These are phyloP conservation scores for Pestalotiopsis sp. DNA, from an alignment of 2,329 filamentous ascomycete species.

Conservation along the genomic window DNA sequence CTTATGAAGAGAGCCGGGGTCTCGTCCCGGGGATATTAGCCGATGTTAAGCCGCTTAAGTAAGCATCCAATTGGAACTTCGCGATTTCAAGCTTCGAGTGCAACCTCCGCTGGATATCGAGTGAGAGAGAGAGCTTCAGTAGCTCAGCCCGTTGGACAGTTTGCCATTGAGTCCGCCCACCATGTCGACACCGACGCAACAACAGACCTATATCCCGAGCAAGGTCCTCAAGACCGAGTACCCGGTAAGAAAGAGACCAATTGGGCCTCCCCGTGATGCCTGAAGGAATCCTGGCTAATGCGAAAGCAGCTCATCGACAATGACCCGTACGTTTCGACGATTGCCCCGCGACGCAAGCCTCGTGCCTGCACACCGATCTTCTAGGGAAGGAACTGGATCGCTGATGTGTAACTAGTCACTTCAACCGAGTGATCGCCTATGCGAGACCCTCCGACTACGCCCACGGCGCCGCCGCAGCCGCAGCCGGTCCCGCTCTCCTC, in stretches of 20 bases:
- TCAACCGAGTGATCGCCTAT: constrained; percentile 87
- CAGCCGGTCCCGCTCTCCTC: constrained; percentile 74
- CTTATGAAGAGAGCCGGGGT: not conserved
- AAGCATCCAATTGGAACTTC: constrained; percentile 21
- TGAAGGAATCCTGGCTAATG: constrained; percentile 26
- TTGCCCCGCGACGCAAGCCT: constrained; percentile 8
- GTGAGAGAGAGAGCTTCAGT: constrained; percentile 11
- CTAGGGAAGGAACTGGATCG: no score
- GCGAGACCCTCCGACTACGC: constrained; percentile 83
- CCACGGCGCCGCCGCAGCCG: constrained; percentile 67
- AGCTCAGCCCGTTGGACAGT: constrained; percentile 16
- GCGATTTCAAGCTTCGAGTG: constrained; percentile 26
- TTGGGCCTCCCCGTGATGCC: constrained; percentile 16
- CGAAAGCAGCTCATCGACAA: constrained; percentile 88
- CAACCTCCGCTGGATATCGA: constrained; percentile 20
- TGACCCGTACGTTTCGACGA: constrained; percentile 75
- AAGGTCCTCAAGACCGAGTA: constrained; percentile 83
- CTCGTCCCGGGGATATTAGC: not conserved
- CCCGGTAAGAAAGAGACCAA: constrained; percentile 65
- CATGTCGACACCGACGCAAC: constrained; percentile 41
- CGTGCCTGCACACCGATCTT: not conserved
- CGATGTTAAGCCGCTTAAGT: constrained; percentile 32
- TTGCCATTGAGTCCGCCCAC: constrained; percentile 22
- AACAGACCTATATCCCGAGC: constrained; percentile 64
- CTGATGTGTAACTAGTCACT: constrained; percentile 62